Base-by-base conservation (phyloP, 2,329 filamentous ascomycete genomes). In the Rutstroemia sp. region DNA sequence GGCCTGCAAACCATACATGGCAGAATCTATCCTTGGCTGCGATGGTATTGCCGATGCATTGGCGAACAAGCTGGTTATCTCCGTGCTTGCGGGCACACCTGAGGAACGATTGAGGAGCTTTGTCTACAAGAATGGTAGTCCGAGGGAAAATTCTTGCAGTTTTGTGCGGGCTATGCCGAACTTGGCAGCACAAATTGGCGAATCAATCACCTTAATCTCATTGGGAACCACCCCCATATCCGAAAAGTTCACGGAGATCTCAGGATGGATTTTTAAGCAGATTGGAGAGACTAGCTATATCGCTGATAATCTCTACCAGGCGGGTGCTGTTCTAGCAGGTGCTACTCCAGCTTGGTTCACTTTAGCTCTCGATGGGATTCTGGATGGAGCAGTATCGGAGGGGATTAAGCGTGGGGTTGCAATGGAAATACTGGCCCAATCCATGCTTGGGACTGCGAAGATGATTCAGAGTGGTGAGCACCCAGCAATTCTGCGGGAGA, bases 1-100 rank as follows among this genome's bases (percentile, higher is more conserved):
- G 47, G 53, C 47, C 14, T 56, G 53, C 25, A 56, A 56, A 25
- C 53, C 53, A 27, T 51, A 56, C n/a, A 56, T 56, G 53, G 53
- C 53, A 14, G 47, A 56, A 27, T 47, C 30, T 23, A 49, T 56
- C 44, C 53, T 56, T 25, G 38, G 53, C 8, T 27, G 38, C 44
- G 6, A 38, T 51, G 53, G 53, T 9, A 48, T 56, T 14, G 53
- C 46, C 6, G 39, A 56, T 30, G 53, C 53, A 42, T 45, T 56
- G 19, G 6, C 46, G 50, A 51, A 56, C 19, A 56, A 56, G 30
- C 53, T 56, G n/a, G 39, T 56, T 42, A 56, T 56, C 27, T 56
- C 53, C 12, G 53, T 56, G n/a, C 34, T 56, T 27, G 53, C 53
- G 10, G 53, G 53, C 10, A 51, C 53, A 10, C 30, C 53, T 7